These are phyloP conservation scores for Claviceps digitariae DNA, from an alignment of 2,329 filamentous ascomycete genomes.

Conservation along the genomic window DNA sequence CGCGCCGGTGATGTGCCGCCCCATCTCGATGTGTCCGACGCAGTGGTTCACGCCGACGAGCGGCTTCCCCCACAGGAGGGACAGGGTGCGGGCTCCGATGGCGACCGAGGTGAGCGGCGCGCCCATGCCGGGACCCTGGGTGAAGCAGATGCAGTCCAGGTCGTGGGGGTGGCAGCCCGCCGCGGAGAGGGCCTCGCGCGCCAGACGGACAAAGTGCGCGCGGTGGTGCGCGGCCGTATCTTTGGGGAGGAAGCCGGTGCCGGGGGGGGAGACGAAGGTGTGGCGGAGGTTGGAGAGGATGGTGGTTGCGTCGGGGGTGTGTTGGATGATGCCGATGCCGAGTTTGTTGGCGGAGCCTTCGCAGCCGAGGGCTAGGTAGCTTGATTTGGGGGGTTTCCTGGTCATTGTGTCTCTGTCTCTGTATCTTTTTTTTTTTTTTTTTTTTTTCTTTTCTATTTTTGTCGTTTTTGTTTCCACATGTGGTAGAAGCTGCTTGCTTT, in stretches of 20 bases:
- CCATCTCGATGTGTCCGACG: slow-evolving; percentile 98
- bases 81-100: slow-evolving; percentile 67
- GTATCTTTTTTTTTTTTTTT: background rate
- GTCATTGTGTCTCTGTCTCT: background rate
- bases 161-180: slow-evolving; percentile 49
- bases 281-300: slow-evolving; percentile 91
- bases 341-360: slow-evolving; percentile 98
- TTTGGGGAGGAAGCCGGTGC: slow-evolving; percentile 89
- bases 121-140: slow-evolving; percentile 91
- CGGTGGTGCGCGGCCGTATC: slow-evolving; percentile 92
- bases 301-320: slow-evolving; percentile 42
- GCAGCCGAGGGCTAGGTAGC: slow-evolving; percentile 43
- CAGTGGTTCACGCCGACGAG: slow-evolving; percentile 96
- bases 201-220: slow-evolving; percentile 66
- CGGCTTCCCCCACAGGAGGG: slow-evolving; percentile 74
- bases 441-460: too few relatives aligned
- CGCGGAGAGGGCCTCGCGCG: slow-evolving; percentile 62
- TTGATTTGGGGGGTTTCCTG: slow-evolving; percentile 1
- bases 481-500: background rate
- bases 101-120: slow-evolving; percentile 80
- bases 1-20: slow-evolving; percentile 79
- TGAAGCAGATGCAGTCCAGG: slow-evolving; percentile 90
- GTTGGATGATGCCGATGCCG: slow-evolving; percentile 81
- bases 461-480: too few relatives aligned
- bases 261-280: slow-evolving; percentile 84